Evolutionary conservation across 1,284 basidiomycete species (phyloP).

Genomic region (Tylopilus sp.): DNA sequence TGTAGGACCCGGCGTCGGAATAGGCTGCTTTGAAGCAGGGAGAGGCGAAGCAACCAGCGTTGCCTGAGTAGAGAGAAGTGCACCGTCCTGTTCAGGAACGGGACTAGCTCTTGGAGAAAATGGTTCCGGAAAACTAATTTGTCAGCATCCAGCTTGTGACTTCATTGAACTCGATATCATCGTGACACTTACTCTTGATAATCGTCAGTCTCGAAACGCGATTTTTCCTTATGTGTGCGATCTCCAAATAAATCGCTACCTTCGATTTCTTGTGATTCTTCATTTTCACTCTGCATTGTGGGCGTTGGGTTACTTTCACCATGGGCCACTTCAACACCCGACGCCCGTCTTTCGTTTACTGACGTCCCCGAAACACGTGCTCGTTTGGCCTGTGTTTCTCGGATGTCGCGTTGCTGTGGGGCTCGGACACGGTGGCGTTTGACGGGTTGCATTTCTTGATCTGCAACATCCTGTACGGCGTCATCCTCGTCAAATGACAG

Average conservation of each 20-base stretch:
- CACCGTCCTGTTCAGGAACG: constrained; percentile 1
- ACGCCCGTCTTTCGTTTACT: neutral
- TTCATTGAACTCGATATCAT: neutral
- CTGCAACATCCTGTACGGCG: neutral
- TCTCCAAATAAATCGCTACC: constrained; percentile 28
- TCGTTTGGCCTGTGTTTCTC: constrained; percentile 13
- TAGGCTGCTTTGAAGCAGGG: constrained; percentile 1
- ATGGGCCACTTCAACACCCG: neutral
- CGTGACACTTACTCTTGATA: constrained; percentile 14
- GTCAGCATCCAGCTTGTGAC: neutral
- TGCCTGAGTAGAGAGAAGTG: constrained; percentile 20
- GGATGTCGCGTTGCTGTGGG: neutral
- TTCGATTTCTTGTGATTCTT: constrained; percentile 13
- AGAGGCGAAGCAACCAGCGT: constrained; percentile 26
- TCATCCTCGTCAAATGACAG: neutral
- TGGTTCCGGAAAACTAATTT: constrained; percentile 1
- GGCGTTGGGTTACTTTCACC: neutral
- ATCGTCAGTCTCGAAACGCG: neutral
- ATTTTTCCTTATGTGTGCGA: neutral
- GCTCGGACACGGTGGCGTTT: constrained; percentile 18
- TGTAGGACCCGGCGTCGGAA: neutral
- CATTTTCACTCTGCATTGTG: neutral
- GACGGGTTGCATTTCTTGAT: neutral
- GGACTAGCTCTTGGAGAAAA: constrained; percentile 2
- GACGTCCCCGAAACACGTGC: constrained; percentile 6